These are phyloP conservation scores for Citrus inodora DNA, from an alignment of 345 rosid genomes.

Conservation along the genomic window DNA sequence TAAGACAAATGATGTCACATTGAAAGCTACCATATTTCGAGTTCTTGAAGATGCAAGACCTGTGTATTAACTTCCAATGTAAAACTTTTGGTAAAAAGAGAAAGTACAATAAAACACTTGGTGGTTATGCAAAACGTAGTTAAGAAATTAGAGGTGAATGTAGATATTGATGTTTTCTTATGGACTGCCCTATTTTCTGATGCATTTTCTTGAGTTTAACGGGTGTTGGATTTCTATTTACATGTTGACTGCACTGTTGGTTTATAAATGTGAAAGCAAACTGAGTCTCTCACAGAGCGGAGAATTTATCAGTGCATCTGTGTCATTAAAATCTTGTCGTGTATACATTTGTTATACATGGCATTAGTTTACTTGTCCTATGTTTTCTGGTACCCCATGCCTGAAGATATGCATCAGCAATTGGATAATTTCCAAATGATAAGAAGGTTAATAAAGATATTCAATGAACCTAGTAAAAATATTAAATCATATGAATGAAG, in stretches of 20 bases:
- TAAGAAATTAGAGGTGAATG: not conserved
- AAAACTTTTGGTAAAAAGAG: not conserved
- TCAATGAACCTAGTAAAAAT: not conserved
- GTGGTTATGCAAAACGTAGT: not conserved
- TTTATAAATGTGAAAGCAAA: not conserved
- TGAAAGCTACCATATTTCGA: constrained; percentile 54
- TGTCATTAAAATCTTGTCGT: not conserved
- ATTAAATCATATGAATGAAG: not conserved
- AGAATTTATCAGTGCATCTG: not conserved
- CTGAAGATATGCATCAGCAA: not conserved
- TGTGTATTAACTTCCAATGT: not conserved
- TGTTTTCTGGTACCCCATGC: not conserved
- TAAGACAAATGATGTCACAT: constrained; percentile 26
- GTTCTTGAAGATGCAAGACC: constrained; percentile 27
- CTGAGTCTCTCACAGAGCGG: not conserved
- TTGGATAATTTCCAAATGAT: not conserved
- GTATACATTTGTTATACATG: not conserved
- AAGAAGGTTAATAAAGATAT: not conserved
- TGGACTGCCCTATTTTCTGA: not conserved
- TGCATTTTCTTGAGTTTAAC: not conserved
- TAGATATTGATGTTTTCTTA: too few species aligned
- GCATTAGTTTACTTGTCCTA: not conserved
- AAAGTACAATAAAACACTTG: not conserved
- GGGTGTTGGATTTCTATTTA: not conserved
- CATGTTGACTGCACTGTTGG: not conserved